Evolutionary conservation across 2,329 filamentous ascomycete species (phyloP), one percentile per base, ranked within the genome.

Genomic region (Cladosporium austrohemisphaericum): DNA sequence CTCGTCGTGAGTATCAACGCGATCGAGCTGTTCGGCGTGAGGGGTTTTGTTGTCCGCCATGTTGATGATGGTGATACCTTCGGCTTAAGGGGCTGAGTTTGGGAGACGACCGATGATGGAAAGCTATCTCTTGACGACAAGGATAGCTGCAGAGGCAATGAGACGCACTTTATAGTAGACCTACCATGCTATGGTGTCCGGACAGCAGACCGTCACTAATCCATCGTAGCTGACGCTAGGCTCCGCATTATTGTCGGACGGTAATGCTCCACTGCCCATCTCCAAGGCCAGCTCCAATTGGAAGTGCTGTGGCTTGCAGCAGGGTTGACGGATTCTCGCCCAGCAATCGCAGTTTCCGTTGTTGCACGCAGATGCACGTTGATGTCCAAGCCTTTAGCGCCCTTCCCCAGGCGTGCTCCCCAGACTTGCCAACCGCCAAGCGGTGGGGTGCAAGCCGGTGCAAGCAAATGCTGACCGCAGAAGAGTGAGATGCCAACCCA

Each of bases 371-470:
- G 18, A 26, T 32, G 33, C 44, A 31, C 29, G 18, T 47, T 45
- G 38, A 29, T 16, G 25, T 20, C 44, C 44, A 47, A 47, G 44
- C 14, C 44, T 14, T 31, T 47, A 47, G 44, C 33, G 33, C 18
- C 14, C 9, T 37, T 29, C 33, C 44, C 44, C 44, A 37, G 33
- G 33, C 33, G 14, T n/a, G 18, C 23, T 38, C 44, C 44, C 44
- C 44, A 47, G 44, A 36, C 44, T 47, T 38, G 44, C 44, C 36
- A 38, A 38, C 25, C 25, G 36, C 36, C 44, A 47, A 47, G 44
- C 20, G 33, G 44, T 47, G 44, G 44, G 44, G 33, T 23, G 44
- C 44, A 37, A 38, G 33, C 33, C 33, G 44, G 33, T 23, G 44
- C 44, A 37, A 38, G 33, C 33, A 47, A 29, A 18, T 45, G 41